Evolutionary conservation across 148 eudicot species (phyloP).

Genomic region (Silene uniflora): DNA sequence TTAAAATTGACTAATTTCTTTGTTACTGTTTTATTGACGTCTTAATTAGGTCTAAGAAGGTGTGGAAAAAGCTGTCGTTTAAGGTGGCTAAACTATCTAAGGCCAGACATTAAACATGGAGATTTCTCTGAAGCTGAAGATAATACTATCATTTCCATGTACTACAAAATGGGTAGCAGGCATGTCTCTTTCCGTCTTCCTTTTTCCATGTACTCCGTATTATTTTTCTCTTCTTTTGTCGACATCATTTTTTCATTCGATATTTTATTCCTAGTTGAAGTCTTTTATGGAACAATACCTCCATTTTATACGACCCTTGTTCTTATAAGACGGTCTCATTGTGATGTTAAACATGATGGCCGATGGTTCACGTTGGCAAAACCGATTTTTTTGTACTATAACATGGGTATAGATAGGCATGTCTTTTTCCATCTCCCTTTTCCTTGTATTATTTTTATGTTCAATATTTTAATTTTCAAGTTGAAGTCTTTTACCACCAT

Average conservation of each 20-base stretch:
- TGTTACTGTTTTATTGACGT: not conserved
- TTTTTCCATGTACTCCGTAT: not conserved
- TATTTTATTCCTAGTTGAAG: not conserved
- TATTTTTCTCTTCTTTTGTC: not conserved
- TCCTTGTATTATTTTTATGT: too few relatives aligned
- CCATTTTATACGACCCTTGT: not conserved
- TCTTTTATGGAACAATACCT: not conserved
- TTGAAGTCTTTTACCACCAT: too few relatives aligned
- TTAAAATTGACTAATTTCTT: too few relatives aligned
- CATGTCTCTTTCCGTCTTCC: conserved; percentile 16
- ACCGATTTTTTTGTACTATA: not conserved
- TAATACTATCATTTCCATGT: conserved; percentile 46
- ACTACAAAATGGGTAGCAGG: conserved; percentile 65
- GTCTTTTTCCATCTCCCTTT: too few relatives aligned
- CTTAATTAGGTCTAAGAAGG: conserved; percentile 44
- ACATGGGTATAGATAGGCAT: too few relatives aligned
- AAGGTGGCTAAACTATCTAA: conserved; percentile 74
- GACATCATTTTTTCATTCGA: not conserved
- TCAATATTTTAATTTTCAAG: too few relatives aligned
- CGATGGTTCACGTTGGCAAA: not conserved
- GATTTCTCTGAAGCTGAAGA: conserved; percentile 61
- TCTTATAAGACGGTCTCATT: not conserved
- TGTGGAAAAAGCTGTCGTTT: conserved; percentile 76
- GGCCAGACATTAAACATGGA: conserved; percentile 72
- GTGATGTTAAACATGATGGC: not conserved